Evolutionary conservation across 2,329 filamentous ascomycete species (phyloP).

Genomic region (Cordyceps fumosorosea): DNA sequence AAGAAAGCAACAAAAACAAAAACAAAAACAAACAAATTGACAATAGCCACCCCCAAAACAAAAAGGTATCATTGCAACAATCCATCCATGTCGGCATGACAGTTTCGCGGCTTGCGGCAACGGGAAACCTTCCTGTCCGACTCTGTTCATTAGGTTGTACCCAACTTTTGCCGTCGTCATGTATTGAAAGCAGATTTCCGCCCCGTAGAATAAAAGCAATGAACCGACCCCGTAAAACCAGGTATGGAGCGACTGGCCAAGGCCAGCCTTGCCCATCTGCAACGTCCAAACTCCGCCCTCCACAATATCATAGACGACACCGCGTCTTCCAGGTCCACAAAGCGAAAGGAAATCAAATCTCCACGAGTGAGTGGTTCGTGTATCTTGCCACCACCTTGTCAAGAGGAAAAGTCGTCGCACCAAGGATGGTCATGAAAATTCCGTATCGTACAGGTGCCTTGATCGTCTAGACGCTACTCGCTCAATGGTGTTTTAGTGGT

Average conservation of each 20-base stretch:
- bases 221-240: background rate
- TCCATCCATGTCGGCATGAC: slow-evolving; percentile 5
- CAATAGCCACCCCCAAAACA: slow-evolving; percentile 3
- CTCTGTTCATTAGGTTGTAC: background rate
- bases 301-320: slow-evolving; percentile 6
- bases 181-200: background rate
- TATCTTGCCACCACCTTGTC: background rate
- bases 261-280: background rate
- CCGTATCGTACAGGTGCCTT: background rate
- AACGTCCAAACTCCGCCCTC: slow-evolving; percentile 9
- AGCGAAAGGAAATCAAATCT: background rate
- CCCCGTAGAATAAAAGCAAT: background rate
- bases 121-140: background rate
- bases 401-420: background rate
- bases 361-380: background rate
- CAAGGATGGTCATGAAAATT: background rate
- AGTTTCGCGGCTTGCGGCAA: slow-evolving; percentile 2
- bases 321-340: slow-evolving; percentile 5
- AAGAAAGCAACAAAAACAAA: background rate
- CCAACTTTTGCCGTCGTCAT: background rate
- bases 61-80: slow-evolving; percentile 8
- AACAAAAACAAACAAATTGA: background rate
- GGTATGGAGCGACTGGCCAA: background rate
- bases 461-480: background rate
- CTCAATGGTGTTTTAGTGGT: background rate